Percentiles rank a stretch among this genome's conserved stretches.
phyloP scores from a whole-genome alignment of 2,329 filamentous ascomycete genomes.

The Decorospora gaudefroyi region DNA sequence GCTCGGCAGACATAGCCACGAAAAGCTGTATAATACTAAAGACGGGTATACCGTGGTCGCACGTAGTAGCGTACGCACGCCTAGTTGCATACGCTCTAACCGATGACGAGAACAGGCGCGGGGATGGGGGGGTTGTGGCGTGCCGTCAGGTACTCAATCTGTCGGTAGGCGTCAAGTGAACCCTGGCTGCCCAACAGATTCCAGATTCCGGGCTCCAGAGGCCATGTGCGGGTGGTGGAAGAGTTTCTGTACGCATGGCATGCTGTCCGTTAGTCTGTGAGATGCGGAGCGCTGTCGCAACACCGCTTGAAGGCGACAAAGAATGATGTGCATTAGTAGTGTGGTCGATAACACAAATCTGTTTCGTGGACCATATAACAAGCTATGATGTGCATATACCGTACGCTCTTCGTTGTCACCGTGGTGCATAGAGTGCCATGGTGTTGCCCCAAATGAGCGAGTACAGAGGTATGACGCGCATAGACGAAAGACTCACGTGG shows the following conservation, averaged over 20 bases:
- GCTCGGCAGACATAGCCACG: background rate
- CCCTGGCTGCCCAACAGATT: conserved; percentile 14
- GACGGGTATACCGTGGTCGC: background rate
- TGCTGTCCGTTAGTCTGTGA: background rate
- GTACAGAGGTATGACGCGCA: background rate
- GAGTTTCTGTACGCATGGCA: conserved; percentile 3
- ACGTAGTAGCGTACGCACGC: background rate
- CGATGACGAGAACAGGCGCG: background rate
- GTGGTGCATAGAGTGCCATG: background rate
- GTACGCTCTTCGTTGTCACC: background rate
- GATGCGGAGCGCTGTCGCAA: background rate
- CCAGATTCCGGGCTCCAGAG: background rate
- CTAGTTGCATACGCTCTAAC: background rate
- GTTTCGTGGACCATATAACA: background rate
- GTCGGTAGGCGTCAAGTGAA: conserved; percentile 1
- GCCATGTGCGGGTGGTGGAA: conserved; percentile 5
- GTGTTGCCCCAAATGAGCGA: background rate
- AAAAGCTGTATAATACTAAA: background rate
- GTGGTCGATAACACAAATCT: background rate
- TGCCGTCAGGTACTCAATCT: conserved; percentile 1
- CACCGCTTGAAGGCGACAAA: background rate
- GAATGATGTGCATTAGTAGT: conserved; percentile 1
- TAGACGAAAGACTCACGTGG: background rate
- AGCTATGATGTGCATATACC: conserved; percentile 8
- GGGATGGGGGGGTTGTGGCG: background rate